Base-by-base conservation (phyloP, 1,284 basidiomycete species). In the Puccinia polysora region DNA sequence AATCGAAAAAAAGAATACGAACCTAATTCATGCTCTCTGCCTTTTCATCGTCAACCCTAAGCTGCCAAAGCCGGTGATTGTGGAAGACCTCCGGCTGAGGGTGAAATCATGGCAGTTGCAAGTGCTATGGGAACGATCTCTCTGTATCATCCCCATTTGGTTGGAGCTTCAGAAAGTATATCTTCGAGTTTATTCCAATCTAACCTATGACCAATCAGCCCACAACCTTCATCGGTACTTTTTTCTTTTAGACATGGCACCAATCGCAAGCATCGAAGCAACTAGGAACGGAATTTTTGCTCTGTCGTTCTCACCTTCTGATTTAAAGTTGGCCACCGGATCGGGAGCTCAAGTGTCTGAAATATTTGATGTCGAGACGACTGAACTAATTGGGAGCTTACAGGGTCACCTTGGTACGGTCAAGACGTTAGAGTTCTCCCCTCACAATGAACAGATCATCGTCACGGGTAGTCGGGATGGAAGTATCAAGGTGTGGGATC, bases 401-500 rank as follows among this genome's bases (percentile, higher is more conserved):
- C 32, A 60, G 2, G 67, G 52, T 23, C 67, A 70, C 18, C 30
- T 8, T 5, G 67, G 40, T n/a, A 70, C 67, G 3, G 55, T 70
- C 10, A 70, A 60, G 32, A 60, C 56, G n/a, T 55, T 70, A 15
- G 56, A 70, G 14, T 70, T 70, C 23, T 70, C 55, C 8, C n/a
- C 55, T 6, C 20, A 25, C 14, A 58, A 70, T 70, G 43, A 60
- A 28, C 23, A 60, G 12, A 58, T 70, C 2, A 20, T 70, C 30
- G 45, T 60, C 40, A 70, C 67, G 0, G 67, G 67, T 25, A 47
- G 40, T 50, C 36, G 49, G 4, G 56, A 60, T 36, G 67, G 67
- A 23, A 36, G 40, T 47, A 70, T 70, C 56, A 70, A 70, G n/a
- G 36, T 70, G 23, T 70, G 67, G 67, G 67, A 70, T 52, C 45